phyloP scores from a whole-genome alignment of 169 alveolate species.

The Theileria orientalis region DNA sequence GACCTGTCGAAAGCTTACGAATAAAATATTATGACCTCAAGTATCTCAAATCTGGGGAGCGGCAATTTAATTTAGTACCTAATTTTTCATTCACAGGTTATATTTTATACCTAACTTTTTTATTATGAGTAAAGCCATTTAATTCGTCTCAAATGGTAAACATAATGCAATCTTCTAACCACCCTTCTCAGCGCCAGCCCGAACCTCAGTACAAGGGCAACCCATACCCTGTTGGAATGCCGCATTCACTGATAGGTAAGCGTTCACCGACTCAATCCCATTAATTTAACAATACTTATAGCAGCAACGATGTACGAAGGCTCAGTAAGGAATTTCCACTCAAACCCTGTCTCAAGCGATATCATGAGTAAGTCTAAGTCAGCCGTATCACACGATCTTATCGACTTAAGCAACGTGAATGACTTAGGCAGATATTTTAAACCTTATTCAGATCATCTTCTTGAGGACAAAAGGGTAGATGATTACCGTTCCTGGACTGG shows the following conservation, averaged over 20 bases:
- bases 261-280: background rate
- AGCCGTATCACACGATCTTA: too few species aligned
- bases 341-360: conserved; percentile 11
- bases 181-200: background rate
- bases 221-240: conserved; percentile 11
- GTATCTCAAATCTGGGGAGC: conserved; percentile 27
- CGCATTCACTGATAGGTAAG: conserved; percentile 6
- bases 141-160: conserved; percentile 6
- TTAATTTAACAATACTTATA: background rate
- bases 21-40: background rate
- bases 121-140: background rate
- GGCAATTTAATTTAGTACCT: background rate
- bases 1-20: conserved; percentile 29
- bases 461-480: conserved; percentile 10
- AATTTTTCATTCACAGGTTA: background rate
- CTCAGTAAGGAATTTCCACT: background rate
- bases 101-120: background rate
- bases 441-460: conserved; percentile 8
- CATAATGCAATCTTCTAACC: background rate
- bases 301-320: conserved; percentile 10
- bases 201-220: background rate
- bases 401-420: background rate
- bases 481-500: background rate
- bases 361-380: conserved; percentile 18
- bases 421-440: too few species aligned